Base-by-base conservation (phyloP, 2,329 filamentous ascomycete genomes). In the Ceratocystis variospora region DNA sequence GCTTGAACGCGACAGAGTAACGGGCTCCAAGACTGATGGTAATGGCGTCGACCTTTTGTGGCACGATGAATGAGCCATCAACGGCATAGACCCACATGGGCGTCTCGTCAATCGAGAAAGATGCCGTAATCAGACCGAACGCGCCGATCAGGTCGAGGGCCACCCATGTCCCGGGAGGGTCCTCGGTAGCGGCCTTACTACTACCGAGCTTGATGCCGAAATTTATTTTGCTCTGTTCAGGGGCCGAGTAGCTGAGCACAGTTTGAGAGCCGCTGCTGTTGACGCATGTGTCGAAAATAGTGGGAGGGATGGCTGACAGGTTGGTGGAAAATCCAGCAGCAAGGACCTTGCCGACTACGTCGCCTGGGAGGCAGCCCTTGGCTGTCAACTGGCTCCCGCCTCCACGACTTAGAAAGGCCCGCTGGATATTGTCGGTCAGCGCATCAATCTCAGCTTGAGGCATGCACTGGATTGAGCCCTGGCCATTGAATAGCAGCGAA, bases 401-500 rank as follows among this genome's bases (percentile, higher is more conserved):
- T 0, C 74, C 71, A 1, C 73, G 8, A 0, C 37, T 46, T 0
- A 79, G 69, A 2, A 74, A 72, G 0, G 44, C 37, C 63, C 71
- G 70, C 45, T 79, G 77, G 2, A 71, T 66, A 0, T 72, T 68
- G 5, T 68, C 74, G 19, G 76, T 68, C 5, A 77, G 75, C 1
- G 74, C 70, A 37, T 76, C 73, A 4, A 84, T 75, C 48, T 80
- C 74, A 3, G 76, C 75, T 5, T 74, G 73, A 0, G 77, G 71
- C 50, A 80, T 75, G 71, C 84, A 86, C 61, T 79, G 73, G 0
- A 83, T 79, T 0, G 76, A 75, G 2, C 83, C 83, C 69, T 84
- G 82, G 28, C 85, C 85, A 67, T 87, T 87, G 63, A 87, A 76
- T 10, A 87, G 73, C 15, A 87, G 75, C 0, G 83, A 79, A 70